These are phyloP conservation scores for Phaeosphaeria sp. DNA, from an alignment of 2,329 filamentous ascomycete genomes.

Conservation along the genomic window DNA sequence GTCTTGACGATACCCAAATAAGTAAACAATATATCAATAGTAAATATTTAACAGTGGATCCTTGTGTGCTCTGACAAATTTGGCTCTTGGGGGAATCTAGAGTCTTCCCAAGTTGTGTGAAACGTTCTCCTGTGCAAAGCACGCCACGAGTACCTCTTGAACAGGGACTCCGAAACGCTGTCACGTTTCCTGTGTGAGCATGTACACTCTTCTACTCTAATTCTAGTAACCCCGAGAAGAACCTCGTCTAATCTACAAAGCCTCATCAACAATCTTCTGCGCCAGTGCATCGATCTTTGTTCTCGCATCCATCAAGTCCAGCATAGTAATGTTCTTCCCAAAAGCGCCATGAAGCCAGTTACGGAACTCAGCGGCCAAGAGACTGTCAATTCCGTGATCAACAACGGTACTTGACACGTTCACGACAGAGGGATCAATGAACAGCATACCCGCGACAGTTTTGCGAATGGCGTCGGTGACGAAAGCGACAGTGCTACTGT, in stretches of 20 bases:
- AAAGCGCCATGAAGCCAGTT: not conserved
- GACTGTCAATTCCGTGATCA: conserved; percentile 2
- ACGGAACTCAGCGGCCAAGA: not conserved
- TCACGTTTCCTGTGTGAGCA: no score
- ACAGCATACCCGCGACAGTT: not conserved
- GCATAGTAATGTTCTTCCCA: not conserved
- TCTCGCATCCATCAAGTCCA: not conserved
- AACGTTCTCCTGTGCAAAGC: no score
- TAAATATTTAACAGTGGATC: no score
- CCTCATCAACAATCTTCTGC: not conserved
- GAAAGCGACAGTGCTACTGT: not conserved
- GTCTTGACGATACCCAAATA: not conserved
- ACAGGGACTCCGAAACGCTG: no score
- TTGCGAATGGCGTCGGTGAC: not conserved
- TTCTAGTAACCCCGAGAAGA: not conserved
- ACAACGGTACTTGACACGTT: not conserved
- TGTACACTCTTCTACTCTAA: no score
- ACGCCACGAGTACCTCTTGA: no score
- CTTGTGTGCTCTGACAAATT: no score
- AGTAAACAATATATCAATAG: not conserved
- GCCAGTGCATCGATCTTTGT: not conserved
- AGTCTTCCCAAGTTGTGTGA: no score
- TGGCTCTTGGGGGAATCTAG: no score
- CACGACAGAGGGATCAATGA: not conserved
- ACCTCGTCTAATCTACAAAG: not conserved